Evolutionary conservation across 1,139 yeast species (phyloP), one percentile per base, ranked within the genome.

Genomic region (Kurtzmaniella quercitrusa): DNA sequence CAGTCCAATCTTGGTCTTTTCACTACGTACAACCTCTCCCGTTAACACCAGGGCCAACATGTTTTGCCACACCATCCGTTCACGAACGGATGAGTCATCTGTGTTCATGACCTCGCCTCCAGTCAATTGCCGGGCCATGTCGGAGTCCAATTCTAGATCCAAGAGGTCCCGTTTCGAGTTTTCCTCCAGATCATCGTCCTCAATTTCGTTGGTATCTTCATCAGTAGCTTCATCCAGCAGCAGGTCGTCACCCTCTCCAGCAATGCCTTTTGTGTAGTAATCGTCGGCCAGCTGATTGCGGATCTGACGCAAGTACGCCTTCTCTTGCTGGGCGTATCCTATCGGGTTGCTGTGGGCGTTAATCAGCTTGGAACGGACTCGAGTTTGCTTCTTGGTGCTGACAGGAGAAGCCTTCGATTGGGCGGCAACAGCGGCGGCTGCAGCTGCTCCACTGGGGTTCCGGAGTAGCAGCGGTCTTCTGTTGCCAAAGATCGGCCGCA

Each of bases 41-140:
- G 95, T 91, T 34, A 93, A 73, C 2, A 93, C 98, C 3, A 93
- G 79, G 3, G 88, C 78, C 40, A 93, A 71, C 96, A 93, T 89
- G 0, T 94, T 81, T 61, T 93, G 98, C 98, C 98, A 93, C 65
- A 91, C 97, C 23, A 91, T 71, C 41, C 98, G 71, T 59, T 90
- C 98, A 24, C 82, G 62, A 17, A 88, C 81, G 18, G 77, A 75
- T 1, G 87, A 85, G 52, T 84, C 87, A 44, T 77, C 73, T 8
- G 73, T 21, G n/a, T 21, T 36, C 16, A 19, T 36, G 23, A 19
- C 27, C n/a, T 36, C 24, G 21, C 38, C 38, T 17, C 38, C 38
- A 19, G 14, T 36, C 27, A 36, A 19, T 10, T 19, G 38, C n/a
- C 19, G 23, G 16, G 27, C 38, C 18, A 36, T 19, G 11, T 19